Percentiles rank a stretch among this genome's conserved stretches.
Conservation (phyloP, 805 yeast species). For the Huiozyma naganishii region DNA sequence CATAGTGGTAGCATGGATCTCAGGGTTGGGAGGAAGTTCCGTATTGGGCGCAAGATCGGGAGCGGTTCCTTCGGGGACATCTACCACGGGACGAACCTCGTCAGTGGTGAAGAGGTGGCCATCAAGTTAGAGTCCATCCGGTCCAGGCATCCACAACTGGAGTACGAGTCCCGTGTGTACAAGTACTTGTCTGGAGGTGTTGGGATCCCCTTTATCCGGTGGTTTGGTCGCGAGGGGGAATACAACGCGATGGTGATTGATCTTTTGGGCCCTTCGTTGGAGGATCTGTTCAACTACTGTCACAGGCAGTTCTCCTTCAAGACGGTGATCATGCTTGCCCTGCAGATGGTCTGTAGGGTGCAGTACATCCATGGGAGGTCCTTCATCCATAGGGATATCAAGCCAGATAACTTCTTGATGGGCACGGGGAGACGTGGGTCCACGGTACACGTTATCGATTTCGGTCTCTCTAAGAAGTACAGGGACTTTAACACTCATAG, state of each 20-base stretch:
- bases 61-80: conserved; percentile 97
- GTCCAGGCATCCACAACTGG: conserved; percentile 94
- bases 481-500: conserved; percentile 89
- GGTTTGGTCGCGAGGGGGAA: conserved; percentile 95
- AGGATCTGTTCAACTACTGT: conserved; percentile 92
- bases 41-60: conserved; percentile 92
- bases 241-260: conserved; percentile 96
- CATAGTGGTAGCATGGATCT: conserved; percentile 42
- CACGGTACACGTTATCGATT: conserved; percentile 88
- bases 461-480: conserved; percentile 87
- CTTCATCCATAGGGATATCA: conserved; percentile 76
- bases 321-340: conserved; percentile 86
- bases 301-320: conserved; percentile 86
- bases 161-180: conserved; percentile 93
- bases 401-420: conserved; percentile 75
- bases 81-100: conserved; percentile 83
- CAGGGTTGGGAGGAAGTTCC: conserved; percentile 86
- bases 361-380: conserved; percentile 94
- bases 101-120: conserved; percentile 96
- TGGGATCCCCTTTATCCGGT: conserved; percentile 92
- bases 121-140: conserved; percentile 82
- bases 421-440: conserved; percentile 93
- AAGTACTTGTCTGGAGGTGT: conserved; percentile 92
- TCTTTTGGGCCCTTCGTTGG: conserved; percentile 87
- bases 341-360: conserved; percentile 86